phyloP scores from a whole-genome alignment of 805 yeast genomes.

The Candida anglica region DNA sequence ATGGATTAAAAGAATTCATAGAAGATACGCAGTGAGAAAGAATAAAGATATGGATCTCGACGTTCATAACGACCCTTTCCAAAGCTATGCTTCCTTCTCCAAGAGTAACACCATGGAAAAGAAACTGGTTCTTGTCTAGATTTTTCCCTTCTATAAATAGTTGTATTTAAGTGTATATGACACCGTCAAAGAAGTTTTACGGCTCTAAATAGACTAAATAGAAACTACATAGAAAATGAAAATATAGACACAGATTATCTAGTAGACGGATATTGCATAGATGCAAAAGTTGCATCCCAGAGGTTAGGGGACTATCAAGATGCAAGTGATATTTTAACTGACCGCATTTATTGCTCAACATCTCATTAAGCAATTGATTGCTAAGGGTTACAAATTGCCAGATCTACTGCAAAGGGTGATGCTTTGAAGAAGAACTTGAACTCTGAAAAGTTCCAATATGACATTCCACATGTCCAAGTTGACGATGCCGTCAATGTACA shows the following conservation, averaged over 20 bases:
- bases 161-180: too few species aligned
- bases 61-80: constrained; percentile 37
- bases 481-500: constrained; percentile 40
- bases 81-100: constrained; percentile 37
- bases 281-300: too few species aligned
- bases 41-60: constrained; percentile 38
- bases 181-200: too few species aligned
- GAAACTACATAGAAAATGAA: too few species aligned
- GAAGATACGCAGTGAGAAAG: constrained; percentile 12
- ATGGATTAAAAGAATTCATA: constrained; percentile 35
- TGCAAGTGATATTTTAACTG: too few species aligned
- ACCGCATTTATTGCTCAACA: constrained; percentile 49
- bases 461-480: constrained; percentile 31
- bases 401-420: constrained; percentile 40
- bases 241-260: too few species aligned
- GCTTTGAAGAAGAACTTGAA: constrained; percentile 23
- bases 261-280: too few species aligned
- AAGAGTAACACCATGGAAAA: constrained; percentile 31
- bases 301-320: too few species aligned
- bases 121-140: constrained; percentile 3
- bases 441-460: constrained; percentile 31
- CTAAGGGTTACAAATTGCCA: constrained; percentile 35
- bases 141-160: too few species aligned
- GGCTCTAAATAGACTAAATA: too few species aligned
- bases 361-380: constrained; percentile 33